A percentile compares a stretch with the other conserved stretches of the same genome.
Evolutionary conservation across 2,329 filamentous ascomycete genomes (phyloP).

Genomic region (Monosporascus sp.): DNA sequence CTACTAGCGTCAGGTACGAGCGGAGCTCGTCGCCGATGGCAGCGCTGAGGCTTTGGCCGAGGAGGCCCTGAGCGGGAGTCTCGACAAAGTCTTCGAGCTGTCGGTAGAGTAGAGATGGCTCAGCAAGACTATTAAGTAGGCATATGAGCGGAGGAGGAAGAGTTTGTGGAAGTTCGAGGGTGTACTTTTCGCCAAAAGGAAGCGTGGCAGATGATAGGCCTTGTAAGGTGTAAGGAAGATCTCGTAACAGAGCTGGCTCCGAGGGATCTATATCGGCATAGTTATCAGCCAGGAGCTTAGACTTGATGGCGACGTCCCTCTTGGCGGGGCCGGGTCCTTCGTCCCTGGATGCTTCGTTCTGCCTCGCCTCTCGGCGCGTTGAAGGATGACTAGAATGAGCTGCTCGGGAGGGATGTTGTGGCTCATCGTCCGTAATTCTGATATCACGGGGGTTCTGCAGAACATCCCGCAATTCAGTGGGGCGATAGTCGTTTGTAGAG

Average conservation of each 20-base stretch:
- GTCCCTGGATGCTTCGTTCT: constrained; percentile 19
- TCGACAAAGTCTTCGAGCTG: constrained; percentile 77
- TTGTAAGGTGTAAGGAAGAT: constrained; percentile 88
- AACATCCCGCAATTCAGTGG: constrained; percentile 24
- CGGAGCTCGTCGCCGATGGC: constrained; percentile 80
- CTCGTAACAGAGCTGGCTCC: constrained; percentile 64
- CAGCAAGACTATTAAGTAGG: constrained; percentile 81
- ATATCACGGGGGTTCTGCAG: constrained; percentile 21
- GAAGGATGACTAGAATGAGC: constrained; percentile 5
- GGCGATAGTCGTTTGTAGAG: constrained; percentile 15
- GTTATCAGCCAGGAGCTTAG: constrained; percentile 51
- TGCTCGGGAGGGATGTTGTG: constrained; percentile 2
- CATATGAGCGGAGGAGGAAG: constrained; percentile 82
- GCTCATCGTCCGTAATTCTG: constrained; percentile 15
- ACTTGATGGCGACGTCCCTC: constrained; percentile 51
- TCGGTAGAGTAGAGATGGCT: constrained; percentile 88
- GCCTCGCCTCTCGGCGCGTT: constrained; percentile 20
- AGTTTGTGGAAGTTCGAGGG: constrained; percentile 69
- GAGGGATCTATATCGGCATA: constrained; percentile 53
- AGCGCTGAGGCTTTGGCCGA: constrained; percentile 85
- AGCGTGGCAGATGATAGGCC: constrained; percentile 84
- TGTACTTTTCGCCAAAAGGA: constrained; percentile 63
- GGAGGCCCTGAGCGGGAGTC: constrained; percentile 72
- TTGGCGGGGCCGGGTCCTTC: constrained; percentile 20
- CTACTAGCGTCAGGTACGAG: constrained; percentile 84